Base-by-base conservation (phyloP, 805 yeast genomes). In the Candida yuanshanica region DNA sequence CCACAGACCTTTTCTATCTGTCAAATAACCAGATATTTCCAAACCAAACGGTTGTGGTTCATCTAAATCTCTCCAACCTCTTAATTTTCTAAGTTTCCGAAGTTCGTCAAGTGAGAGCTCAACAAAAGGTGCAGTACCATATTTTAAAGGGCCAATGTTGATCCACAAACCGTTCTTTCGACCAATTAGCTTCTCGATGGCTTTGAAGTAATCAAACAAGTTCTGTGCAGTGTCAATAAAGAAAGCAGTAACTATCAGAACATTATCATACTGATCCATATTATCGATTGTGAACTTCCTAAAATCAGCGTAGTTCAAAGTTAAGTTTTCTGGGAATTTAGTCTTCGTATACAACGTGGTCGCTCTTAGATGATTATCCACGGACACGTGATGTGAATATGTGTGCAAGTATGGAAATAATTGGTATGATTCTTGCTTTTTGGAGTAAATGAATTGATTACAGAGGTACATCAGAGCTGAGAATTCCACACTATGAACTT, bases 161-260 rank as follows among this genome's bases (percentile, higher is more conserved):
- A 91, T 77, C 98, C 98, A 91, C 33, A 72, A 68, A 0, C 86
- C 81, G 4, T 70, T 70, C 13, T 65, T 65, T 8, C 65, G 67
- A 8, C 54, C 53, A 10, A 69, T 62, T 26, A 81, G 52, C 10
- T 59, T 52, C 42, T 74, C 73, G 27, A 91, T 79, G 1, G 82
- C 63, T 40, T 82, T 83, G 41, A 91, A 60, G 59, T 90, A 90
- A 32, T 78, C 81, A 47, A 91, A 68, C 37, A 87, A 57, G 54
- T 90, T 86, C 52, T 87, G 95, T 0, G 97, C 97, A 0, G 98
- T 91, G 61, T 91, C 98, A 21, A 91, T 69, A 63, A 91, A 90
- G 56, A 83, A 91, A 5, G 82, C 83, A 0, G 85, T 72, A 4
- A 81, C 75, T 2, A 84, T 67, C 5, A 82, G 72, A 17, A 83